Base-by-base conservation (phyloP, 805 yeast species). In the Tetrapisispora arboricola region DNA sequence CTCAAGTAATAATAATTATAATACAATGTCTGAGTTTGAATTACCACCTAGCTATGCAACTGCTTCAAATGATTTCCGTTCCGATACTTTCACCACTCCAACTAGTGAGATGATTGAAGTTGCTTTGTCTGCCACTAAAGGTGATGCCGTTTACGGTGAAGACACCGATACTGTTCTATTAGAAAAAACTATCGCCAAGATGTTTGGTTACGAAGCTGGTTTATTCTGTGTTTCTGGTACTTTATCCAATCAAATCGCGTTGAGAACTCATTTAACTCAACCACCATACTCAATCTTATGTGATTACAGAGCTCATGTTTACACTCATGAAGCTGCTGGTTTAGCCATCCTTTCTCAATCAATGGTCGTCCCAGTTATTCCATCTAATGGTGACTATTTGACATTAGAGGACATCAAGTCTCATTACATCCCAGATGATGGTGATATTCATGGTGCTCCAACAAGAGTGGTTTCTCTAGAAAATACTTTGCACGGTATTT, bases 41-140 rank as follows among this genome's bases (percentile, higher is more conserved):
- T 44, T 55, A 43, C 61, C 61, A 15, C 52, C 55, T 27, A 47
- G 41, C 15, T 60, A 60, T 39, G 40, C 44, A 8, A 33, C 56
- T 27, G 63, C 70, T 11, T 46, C 57, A 20, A 74, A 73, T 57
- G 80, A 76, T 49, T 69, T 75, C 50, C 68, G 80, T 59, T 72
- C 90, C 53, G 97, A 88, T 60, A 88, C 96, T 1, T 85, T 86
- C 71, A 87, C 96, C 3, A 82, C 84, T 11, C 96, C 96, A 18
- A 76, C 95, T 0, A 65, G 67, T 26, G 67, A 74, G 31, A 85
- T 87, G 90, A 57, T 82, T 16, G 69, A 72, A 42, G 77, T 86
- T 35, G 76, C 75, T 35, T 38, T 67, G 21, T 49, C 57, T 6
- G 73, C 84, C 22, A 64, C 88, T 1, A 69, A 75, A 36, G 96